Evolutionary conservation across 495 filamentous ascomycete genomes (phyloP).

Genomic region (Penicillium herquei): DNA sequence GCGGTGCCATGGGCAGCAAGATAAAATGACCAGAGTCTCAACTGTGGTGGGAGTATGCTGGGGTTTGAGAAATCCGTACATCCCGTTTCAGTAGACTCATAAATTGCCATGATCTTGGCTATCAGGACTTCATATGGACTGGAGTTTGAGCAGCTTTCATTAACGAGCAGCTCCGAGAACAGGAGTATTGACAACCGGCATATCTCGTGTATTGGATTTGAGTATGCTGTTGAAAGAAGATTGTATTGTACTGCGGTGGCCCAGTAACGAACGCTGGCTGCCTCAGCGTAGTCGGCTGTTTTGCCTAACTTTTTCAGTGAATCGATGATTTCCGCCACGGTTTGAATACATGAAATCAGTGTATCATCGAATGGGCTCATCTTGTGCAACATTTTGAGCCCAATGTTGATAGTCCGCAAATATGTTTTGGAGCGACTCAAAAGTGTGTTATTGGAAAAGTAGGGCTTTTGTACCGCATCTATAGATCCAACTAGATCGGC

Average conservation of each 20-base stretch:
- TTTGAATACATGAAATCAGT: background rate
- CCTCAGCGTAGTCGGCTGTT: background rate
- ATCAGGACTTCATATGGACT: background rate
- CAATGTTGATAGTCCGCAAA: background rate
- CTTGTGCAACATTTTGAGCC: background rate
- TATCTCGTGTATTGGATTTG: background rate
- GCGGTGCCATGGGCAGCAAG: background rate
- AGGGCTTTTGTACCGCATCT: slow-evolving; percentile 1
- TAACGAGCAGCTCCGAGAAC: background rate
- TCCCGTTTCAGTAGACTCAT: background rate
- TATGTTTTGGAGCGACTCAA: background rate
- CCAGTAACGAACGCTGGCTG: slow-evolving; percentile 4
- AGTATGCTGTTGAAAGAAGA: background rate
- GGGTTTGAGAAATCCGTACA: background rate
- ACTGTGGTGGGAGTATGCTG: background rate
- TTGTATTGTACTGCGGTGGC: background rate
- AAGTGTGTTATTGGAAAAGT: background rate
- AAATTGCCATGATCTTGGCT: background rate
- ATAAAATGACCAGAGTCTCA: background rate
- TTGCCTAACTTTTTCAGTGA: background rate
- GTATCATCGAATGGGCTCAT: background rate
- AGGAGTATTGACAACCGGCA: background rate
- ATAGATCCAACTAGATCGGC: slow-evolving; percentile 6
- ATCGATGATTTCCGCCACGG: background rate
- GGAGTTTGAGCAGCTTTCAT: background rate